phyloP scores from a whole-genome alignment of 2,329 filamentous ascomycete genomes.

The Fragosphaeria purpurea region DNA sequence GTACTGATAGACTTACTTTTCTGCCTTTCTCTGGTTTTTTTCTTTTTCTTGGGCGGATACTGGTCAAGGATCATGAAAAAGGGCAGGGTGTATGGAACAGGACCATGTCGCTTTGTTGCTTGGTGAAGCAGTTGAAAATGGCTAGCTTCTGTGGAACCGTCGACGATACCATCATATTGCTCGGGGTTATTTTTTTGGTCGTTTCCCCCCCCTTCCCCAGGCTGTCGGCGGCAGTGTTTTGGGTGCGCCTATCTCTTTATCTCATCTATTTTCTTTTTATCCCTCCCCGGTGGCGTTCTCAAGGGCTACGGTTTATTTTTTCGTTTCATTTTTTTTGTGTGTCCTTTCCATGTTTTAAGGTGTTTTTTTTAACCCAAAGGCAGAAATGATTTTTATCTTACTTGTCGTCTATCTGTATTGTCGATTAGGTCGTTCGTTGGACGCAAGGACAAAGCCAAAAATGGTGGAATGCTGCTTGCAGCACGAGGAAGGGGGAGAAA shows the following conservation, averaged over 20 bases:
- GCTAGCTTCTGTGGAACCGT: no score
- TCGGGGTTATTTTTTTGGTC: no score
- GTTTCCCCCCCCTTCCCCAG: no score
- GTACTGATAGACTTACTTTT: slow-evolving; percentile 22
- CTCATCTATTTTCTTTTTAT: not conserved
- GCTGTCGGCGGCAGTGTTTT: not conserved
- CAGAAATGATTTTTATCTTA: not conserved
- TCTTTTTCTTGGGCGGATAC: slow-evolving; percentile 2
- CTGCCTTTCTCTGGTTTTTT: slow-evolving; percentile 4
- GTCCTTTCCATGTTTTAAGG: not conserved
- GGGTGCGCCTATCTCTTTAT: slow-evolving; percentile 1
- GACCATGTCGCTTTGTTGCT: no score
- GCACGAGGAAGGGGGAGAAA: no score
- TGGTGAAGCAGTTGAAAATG: no score
- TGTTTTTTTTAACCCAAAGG: not conserved
- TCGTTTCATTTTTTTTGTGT: not conserved
- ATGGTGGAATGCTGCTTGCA: no score
- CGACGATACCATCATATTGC: no score
- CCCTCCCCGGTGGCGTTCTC: slow-evolving; percentile 4
- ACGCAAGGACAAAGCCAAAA: no score
- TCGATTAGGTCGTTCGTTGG: not conserved
- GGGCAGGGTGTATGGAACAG: no score
- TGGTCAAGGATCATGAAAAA: not conserved
- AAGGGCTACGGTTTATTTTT: slow-evolving; percentile 4
- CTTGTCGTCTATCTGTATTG: not conserved